phyloP scores from a whole-genome alignment of 2,329 filamentous ascomycete species.

The Aureobasidium subglaciale region DNA sequence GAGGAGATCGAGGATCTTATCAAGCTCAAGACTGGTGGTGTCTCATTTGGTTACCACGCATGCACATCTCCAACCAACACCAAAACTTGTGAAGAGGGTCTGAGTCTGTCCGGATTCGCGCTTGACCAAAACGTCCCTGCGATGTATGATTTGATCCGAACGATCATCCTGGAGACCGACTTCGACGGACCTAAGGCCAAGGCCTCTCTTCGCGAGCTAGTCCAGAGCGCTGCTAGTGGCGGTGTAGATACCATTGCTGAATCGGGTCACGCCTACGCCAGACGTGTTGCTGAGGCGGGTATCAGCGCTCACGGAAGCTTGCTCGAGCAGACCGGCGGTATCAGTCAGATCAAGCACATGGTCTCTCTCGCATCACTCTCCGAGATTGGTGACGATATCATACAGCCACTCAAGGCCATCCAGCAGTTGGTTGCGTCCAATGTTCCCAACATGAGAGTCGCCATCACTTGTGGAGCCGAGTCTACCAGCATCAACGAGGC shows the following conservation, averaged over 20 bases:
- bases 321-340: conserved; percentile 78
- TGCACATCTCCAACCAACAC: conserved; percentile 69
- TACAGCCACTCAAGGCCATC: conserved; percentile 72
- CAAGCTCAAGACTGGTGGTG: conserved; percentile 89
- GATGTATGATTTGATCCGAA: conserved; percentile 81
- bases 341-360: conserved; percentile 81
- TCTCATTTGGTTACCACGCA: conserved; percentile 79
- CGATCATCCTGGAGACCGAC: conserved; percentile 76
- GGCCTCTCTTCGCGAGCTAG: conserved; percentile 73
- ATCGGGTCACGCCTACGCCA: conserved; percentile 80
- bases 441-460: conserved; percentile 60
- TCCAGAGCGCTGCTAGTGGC: conserved; percentile 81
- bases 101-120: conserved; percentile 79
- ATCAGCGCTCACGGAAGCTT: conserved; percentile 65
- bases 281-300: conserved; percentile 73
- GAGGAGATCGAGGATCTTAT: conserved; percentile 93
- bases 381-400: conserved; percentile 45
- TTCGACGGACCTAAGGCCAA: conserved; percentile 80
- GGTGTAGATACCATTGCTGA: conserved; percentile 88
- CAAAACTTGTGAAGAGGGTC: conserved; percentile 65
- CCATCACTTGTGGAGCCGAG: conserved; percentile 77
- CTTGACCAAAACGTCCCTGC: conserved; percentile 82
- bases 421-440: conserved; percentile 69
- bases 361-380: conserved; percentile 72
- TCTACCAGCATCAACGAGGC: conserved; percentile 63